Evolutionary conservation across 441 rosid genomes (phyloP).

Genomic region (Capsella rubella): DNA sequence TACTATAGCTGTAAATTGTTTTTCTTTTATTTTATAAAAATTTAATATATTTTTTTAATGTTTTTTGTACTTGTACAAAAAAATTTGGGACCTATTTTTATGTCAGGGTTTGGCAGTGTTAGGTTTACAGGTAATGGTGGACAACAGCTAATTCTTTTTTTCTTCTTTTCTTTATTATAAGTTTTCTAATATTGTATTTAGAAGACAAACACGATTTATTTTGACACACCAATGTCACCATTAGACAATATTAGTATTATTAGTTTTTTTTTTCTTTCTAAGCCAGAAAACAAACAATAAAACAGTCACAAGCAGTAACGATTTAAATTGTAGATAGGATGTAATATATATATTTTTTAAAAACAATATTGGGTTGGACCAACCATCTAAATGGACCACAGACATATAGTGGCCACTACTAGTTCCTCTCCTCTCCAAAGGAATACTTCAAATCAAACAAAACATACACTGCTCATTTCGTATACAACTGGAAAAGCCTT

Average conservation of each 20-base stretch:
- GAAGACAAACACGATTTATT: neutral
- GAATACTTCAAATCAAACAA: no score
- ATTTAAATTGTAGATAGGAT: neutral
- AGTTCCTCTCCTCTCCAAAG: neutral
- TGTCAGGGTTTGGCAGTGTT: constrained; percentile 47
- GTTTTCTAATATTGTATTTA: no score
- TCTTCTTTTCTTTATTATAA: neutral
- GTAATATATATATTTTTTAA: neutral
- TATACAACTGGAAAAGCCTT: no score
- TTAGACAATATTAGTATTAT: neutral
- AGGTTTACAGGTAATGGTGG: constrained; percentile 43
- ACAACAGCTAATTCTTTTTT: constrained; percentile 38
- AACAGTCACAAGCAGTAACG: neutral
- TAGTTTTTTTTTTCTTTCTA: neutral
- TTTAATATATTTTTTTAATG: neutral
- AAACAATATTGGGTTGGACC: neutral
- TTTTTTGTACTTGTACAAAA: constrained; percentile 34
- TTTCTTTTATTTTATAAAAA: neutral
- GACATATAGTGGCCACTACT: neutral
- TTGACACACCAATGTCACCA: no score
- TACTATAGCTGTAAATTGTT: constrained; percentile 25
- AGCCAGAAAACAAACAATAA: neutral
- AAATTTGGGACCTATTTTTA: constrained; percentile 17
- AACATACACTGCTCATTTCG: neutral
- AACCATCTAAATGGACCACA: constrained; percentile 7